phyloP scores from a whole-genome alignment of 2,329 filamentous ascomycete species.

The Colletotrichum zoysiae region DNA sequence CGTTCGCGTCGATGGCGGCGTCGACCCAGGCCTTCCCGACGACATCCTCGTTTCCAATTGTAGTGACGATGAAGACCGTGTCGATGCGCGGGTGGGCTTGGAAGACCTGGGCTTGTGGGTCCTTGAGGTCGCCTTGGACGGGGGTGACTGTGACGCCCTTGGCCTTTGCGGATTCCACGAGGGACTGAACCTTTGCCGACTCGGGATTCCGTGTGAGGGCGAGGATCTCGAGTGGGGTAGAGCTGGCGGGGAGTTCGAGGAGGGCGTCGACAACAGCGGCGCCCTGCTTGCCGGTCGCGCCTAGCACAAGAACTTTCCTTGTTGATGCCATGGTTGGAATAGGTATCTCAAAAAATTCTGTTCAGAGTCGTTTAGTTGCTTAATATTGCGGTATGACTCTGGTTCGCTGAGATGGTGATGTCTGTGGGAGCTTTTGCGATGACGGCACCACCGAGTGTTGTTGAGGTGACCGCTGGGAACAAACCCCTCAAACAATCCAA shows the following conservation, averaged over 20 bases:
- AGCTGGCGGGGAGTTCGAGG: constrained; percentile 42
- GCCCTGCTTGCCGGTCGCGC: constrained; percentile 63
- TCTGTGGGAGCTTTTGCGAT: neutral
- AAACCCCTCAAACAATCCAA: neutral
- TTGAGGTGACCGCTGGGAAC: neutral
- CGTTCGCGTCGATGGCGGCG: constrained; percentile 53
- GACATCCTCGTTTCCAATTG: constrained; percentile 46
- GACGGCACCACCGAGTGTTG: neutral
- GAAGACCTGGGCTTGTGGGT: constrained; percentile 44
- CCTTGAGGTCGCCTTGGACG: constrained; percentile 42
- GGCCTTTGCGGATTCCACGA: constrained; percentile 36
- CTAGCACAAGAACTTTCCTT: constrained; percentile 58
- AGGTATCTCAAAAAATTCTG: no score
- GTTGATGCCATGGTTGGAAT: constrained; percentile 41
- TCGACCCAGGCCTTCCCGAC: constrained; percentile 46
- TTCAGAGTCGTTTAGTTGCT: no score
- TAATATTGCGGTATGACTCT: neutral
- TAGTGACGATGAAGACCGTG: constrained; percentile 47
- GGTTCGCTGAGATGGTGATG: neutral
- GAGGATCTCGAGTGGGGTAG: constrained; percentile 33
- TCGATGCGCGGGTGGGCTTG: constrained; percentile 41
- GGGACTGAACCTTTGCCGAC: constrained; percentile 32
- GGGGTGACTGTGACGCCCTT: constrained; percentile 42
- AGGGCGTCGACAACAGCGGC: constrained; percentile 54
- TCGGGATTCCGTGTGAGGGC: constrained; percentile 36